These are phyloP conservation scores for Toxicodendron radicans DNA, from an alignment of 345 rosid genomes.

Conservation along the genomic window DNA sequence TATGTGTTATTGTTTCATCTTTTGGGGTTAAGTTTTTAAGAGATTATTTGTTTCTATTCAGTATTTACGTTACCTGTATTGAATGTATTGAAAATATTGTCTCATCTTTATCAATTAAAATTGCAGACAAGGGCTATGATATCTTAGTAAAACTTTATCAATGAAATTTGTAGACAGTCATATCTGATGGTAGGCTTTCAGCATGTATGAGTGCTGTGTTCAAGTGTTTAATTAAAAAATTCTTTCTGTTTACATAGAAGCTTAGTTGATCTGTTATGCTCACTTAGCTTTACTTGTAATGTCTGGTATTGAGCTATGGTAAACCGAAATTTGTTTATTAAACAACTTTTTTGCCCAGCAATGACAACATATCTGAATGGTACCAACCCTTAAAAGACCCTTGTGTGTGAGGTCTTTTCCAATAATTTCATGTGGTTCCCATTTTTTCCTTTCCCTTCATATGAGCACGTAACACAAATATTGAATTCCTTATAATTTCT, in stretches of 20 bases:
- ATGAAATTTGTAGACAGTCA: not conserved
- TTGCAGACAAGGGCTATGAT: no score
- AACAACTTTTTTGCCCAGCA: not conserved
- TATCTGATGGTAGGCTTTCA: not conserved
- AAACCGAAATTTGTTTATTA: not conserved
- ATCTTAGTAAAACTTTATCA: no score
- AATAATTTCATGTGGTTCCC: not conserved
- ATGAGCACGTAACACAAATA: not conserved
- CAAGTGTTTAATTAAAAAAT: no score
- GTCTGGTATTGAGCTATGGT: not conserved
- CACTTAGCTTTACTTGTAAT: not conserved
- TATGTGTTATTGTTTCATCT: not conserved
- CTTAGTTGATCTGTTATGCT: not conserved
- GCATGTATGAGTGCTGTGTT: not conserved
- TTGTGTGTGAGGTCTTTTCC: not conserved
- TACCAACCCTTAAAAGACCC: not conserved
- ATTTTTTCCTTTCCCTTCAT: not conserved
- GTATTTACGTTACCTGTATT: not conserved
- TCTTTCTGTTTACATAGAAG: not conserved
- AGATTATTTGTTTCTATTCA: not conserved
- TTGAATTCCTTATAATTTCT: not conserved
- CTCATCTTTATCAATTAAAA: not conserved
- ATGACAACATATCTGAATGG: not conserved
- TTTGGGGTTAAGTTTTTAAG: not conserved
- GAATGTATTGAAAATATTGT: no score